Conservation (phyloP, 345 rosid species). For the Toxicodendron radicans region DNA sequence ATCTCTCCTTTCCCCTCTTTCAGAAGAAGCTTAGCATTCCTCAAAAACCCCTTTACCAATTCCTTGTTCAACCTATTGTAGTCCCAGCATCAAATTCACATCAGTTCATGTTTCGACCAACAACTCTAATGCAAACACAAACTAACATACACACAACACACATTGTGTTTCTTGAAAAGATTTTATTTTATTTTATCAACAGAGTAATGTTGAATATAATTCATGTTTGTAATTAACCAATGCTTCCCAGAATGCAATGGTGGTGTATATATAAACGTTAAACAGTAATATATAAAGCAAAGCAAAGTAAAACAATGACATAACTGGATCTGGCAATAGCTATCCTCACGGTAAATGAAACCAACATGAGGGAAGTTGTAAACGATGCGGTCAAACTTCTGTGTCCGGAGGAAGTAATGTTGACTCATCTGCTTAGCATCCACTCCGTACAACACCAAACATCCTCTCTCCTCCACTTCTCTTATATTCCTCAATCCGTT, state of each 20-base stretch:
- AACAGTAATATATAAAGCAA: neutral
- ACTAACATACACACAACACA: too few relatives aligned
- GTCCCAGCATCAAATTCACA: slow-evolving; percentile 14
- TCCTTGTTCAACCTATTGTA: slow-evolving; percentile 34
- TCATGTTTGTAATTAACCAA: too few relatives aligned
- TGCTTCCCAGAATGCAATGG: neutral
- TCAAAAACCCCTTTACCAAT: slow-evolving; percentile 33
- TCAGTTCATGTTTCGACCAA: neutral
- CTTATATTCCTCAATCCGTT: slow-evolving; percentile 29
- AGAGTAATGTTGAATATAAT: too few relatives aligned
- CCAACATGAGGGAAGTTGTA: slow-evolving; percentile 48
- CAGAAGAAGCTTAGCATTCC: slow-evolving; percentile 29
- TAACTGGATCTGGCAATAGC: slow-evolving; percentile 40
- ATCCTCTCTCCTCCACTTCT: slow-evolving; percentile 31
- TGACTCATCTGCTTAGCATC: slow-evolving; percentile 42
- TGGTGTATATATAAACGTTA: too few relatives aligned
- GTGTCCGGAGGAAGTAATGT: slow-evolving; percentile 32
- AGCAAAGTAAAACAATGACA: neutral
- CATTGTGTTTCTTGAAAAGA: too few relatives aligned
- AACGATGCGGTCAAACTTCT: slow-evolving; percentile 36
- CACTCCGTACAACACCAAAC: slow-evolving; percentile 33
- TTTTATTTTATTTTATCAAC: too few relatives aligned
- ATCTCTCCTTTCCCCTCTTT: slow-evolving; percentile 32
- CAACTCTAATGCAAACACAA: too few relatives aligned
- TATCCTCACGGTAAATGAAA: slow-evolving; percentile 30